Base-by-base conservation (phyloP, 1,284 basidiomycete genomes). In the Ceratobasidium sp. region DNA sequence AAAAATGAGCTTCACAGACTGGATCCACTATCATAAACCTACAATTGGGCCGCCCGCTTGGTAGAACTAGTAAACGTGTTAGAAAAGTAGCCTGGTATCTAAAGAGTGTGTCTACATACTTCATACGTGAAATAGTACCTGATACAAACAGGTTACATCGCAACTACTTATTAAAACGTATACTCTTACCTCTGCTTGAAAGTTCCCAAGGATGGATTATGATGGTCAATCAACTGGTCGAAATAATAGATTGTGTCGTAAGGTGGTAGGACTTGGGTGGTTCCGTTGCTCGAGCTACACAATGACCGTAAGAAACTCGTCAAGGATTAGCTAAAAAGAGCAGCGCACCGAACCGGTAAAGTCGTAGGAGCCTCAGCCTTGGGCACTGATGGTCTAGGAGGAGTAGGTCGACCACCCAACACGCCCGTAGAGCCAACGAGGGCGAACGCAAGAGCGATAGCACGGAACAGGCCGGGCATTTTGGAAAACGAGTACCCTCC, bases 141-240 rank as follows among this genome's bases (percentile, higher is more conserved):
- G 84, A 78, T 81, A 90, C 85, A 81, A 92, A 93, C 81, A 86
- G 91, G 82, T 92, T 89, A 82, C 86, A 91, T 54, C 89, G 89
- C 80, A 89, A 87, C 90, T 90, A 93, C 50, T 40, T 33, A 12
- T 23, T 23, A 66, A 57, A 38, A 12, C 17, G n/a, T 38, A 40
- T 10, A 26, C 56, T 46, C 56, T 84, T 88, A 94, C 50, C 92
- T 88, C 83, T 94, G 93, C 83, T 90, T 86, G 84, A 94, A 94
- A 6, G 92, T 94, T n/a, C 92, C 93, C n/a, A 89, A 84, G n/a
- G 85, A 85, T 6, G 91, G 90, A 77, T 92, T 87, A 78, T 86
- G 89, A 83, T 93, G 93, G 84, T 94, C 92, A 75, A 93, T 91
- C 79, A 93, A 85, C 82, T 93, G 92, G 81, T 90, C 89, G 80